Percentiles rank a stretch among this genome's conserved stretches.
phyloP scores from a whole-genome alignment of 2,329 filamentous ascomycete genomes.

The Geosmithia putterillii region DNA sequence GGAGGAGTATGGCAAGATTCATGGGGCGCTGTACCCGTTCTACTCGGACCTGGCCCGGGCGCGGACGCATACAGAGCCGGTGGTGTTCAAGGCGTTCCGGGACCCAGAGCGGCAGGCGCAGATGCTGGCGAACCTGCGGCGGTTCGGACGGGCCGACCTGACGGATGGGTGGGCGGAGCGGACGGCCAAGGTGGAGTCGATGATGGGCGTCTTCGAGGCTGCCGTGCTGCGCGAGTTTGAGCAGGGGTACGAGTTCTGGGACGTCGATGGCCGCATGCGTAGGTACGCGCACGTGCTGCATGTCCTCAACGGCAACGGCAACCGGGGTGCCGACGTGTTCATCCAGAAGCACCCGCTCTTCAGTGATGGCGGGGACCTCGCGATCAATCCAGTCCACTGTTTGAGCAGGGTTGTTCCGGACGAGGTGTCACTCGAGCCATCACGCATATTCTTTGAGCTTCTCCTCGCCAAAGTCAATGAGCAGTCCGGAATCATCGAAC shows the following conservation, averaged over 20 bases:
- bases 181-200: constrained; percentile 58
- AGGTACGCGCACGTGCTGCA: constrained; percentile 81
- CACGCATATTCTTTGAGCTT: constrained; percentile 66
- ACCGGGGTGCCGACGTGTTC: constrained; percentile 70
- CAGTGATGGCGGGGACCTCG: constrained; percentile 52
- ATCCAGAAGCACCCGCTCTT: constrained; percentile 83
- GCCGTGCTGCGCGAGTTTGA: constrained; percentile 87
- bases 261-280: constrained; percentile 80
- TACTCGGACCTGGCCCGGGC: constrained; percentile 71
- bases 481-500: constrained; percentile 66
- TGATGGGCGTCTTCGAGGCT: constrained; percentile 77
- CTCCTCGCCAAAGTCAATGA: constrained; percentile 69
- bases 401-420: constrained; percentile 55
- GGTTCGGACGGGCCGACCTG: constrained; percentile 73
- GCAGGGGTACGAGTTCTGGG: constrained; percentile 78
- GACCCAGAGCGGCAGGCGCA: constrained; percentile 84
- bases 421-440: constrained; percentile 67
- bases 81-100: constrained; percentile 75
- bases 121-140: constrained; percentile 70
- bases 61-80: constrained; percentile 63
- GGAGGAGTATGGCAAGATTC: constrained; percentile 82
- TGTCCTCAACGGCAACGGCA: constrained; percentile 68
- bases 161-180: constrained; percentile 60
- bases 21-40: constrained; percentile 77
- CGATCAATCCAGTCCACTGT: constrained; percentile 65